These are phyloP conservation scores for Fusarium drepaniforme DNA, from an alignment of 2,329 filamentous ascomycete genomes.

Conservation along the genomic window DNA sequence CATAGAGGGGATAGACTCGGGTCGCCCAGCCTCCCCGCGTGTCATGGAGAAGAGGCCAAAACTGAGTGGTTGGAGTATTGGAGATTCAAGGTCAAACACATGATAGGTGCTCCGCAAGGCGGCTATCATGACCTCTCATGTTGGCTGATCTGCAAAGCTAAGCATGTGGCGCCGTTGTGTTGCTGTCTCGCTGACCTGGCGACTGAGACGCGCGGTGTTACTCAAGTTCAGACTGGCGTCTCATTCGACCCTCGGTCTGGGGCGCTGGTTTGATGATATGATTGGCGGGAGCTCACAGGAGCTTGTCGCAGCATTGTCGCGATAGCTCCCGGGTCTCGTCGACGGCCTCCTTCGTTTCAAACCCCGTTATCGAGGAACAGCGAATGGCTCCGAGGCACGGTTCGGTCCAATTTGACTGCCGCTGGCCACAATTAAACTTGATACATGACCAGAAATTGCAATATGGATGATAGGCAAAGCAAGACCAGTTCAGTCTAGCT, in stretches of 20 bases:
- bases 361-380: constrained; percentile 10
- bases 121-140: constrained; percentile 1
- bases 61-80: constrained; percentile 14
- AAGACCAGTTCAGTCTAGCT: neutral
- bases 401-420: neutral
- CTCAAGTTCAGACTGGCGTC: constrained; percentile 10
- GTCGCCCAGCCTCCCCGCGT: constrained; percentile 7
- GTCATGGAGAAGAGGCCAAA: neutral
- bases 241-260: constrained; percentile 20
- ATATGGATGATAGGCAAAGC: constrained; percentile 7
- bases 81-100: neutral
- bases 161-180: neutral
- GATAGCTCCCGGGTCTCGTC: constrained; percentile 24
- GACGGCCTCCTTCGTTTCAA: constrained; percentile 33
- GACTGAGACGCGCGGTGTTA: constrained; percentile 1
- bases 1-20: neutral
- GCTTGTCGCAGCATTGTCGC: constrained; percentile 24
- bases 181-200: neutral
- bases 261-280: constrained; percentile 19
- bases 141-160: neutral
- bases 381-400: constrained; percentile 12
- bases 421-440: constrained; percentile 10
- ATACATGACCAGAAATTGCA: constrained; percentile 14
- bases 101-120: neutral
- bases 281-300: constrained; percentile 36